A percentile compares a stretch with the other conserved stretches of the same genome.
These are phyloP conservation scores for Aspergillus hancockii DNA, from an alignment of 495 filamentous ascomycete species.

Conservation along the genomic window DNA sequence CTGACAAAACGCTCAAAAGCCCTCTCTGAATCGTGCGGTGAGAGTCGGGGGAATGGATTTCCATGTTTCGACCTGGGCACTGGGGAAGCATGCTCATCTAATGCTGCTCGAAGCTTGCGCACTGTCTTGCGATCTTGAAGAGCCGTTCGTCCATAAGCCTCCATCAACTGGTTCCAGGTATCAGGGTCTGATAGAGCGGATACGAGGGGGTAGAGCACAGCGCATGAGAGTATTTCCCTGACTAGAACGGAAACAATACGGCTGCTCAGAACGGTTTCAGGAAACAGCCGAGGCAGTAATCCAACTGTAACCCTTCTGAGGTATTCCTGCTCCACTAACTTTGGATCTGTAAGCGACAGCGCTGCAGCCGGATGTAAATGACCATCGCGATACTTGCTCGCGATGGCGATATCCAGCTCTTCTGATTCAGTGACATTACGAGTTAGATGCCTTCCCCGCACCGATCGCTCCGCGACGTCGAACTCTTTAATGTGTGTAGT, in stretches of 20 bases:
- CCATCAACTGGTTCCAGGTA: slow-evolving; percentile 95
- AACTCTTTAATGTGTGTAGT: slow-evolving; percentile 92
- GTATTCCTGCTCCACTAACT: slow-evolving; percentile 82
- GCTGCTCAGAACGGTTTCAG: slow-evolving; percentile 71
- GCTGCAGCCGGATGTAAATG: slow-evolving; percentile 88
- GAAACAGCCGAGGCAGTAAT: slow-evolving; percentile 76
- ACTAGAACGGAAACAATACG: slow-evolving; percentile 76
- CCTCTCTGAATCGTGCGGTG: slow-evolving; percentile 75
- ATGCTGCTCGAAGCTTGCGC: slow-evolving; percentile 85
- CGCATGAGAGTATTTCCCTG: slow-evolving; percentile 74
- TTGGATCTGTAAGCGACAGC: slow-evolving; percentile 77
- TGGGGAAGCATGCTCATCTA: slow-evolving; percentile 93
- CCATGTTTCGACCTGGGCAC: slow-evolving; percentile 65
- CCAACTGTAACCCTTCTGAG: slow-evolving; percentile 68
- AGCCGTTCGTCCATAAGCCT: slow-evolving; percentile 82
- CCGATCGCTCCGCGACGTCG: slow-evolving; percentile 82
- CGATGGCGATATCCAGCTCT: slow-evolving; percentile 91
- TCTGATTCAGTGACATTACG: slow-evolving; percentile 93
- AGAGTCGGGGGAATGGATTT: slow-evolving; percentile 65
- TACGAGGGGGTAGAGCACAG: slow-evolving; percentile 41
- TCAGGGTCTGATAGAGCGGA: slow-evolving; percentile 72
- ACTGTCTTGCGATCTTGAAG: slow-evolving; percentile 96
- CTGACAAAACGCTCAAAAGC: slow-evolving; percentile 94
- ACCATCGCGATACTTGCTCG: slow-evolving; percentile 86
- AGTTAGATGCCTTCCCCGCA: slow-evolving; percentile 84